These are phyloP conservation scores for Amanita jacksonii DNA, from an alignment of 768 basidiomycete genomes.

Conservation along the genomic window DNA sequence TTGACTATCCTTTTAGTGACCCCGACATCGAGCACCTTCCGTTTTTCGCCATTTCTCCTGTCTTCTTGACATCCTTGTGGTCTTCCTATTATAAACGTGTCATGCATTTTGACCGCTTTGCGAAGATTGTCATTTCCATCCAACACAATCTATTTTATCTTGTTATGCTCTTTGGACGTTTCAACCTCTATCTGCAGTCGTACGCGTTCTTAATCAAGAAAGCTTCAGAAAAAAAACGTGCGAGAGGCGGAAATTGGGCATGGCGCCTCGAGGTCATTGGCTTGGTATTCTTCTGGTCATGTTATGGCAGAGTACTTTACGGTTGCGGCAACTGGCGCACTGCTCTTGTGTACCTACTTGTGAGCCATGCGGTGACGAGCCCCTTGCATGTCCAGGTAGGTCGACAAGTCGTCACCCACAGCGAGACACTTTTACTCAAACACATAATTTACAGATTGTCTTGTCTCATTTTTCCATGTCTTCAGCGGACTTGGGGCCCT, in stretches of 20 bases:
- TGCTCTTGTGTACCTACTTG: conserved; percentile 63
- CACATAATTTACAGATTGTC: conserved; percentile 70
- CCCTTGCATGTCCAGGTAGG: conserved; percentile 91
- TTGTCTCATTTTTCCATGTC: conserved; percentile 97
- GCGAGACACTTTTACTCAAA: conserved; percentile 1
- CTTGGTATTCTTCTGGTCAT: conserved; percentile 78
- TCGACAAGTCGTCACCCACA: not conserved
- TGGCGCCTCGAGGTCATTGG: conserved; percentile 71
- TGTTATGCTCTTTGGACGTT: conserved; percentile 82
- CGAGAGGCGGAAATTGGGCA: conserved; percentile 66
- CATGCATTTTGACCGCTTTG: conserved; percentile 67
- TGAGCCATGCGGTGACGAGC: conserved; percentile 80
- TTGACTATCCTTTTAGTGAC: conserved; percentile 37
- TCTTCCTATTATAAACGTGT: conserved; percentile 92
- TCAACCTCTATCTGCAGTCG: conserved; percentile 89
- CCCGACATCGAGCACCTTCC: conserved; percentile 85
- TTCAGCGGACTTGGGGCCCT: conserved; percentile 81
- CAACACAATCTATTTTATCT: conserved; percentile 94
- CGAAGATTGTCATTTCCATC: conserved; percentile 53
- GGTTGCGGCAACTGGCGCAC: conserved; percentile 66
- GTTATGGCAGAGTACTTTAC: conserved; percentile 68
- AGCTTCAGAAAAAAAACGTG: conserved; percentile 52
- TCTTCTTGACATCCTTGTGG: conserved; percentile 79
- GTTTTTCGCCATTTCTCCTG: conserved; percentile 88
- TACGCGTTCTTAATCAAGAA: conserved; percentile 66